Evolutionary conservation across 441 rosid genomes (phyloP), one percentile per base, ranked within the genome.

Genomic region (Eutrema salsugineum): DNA sequence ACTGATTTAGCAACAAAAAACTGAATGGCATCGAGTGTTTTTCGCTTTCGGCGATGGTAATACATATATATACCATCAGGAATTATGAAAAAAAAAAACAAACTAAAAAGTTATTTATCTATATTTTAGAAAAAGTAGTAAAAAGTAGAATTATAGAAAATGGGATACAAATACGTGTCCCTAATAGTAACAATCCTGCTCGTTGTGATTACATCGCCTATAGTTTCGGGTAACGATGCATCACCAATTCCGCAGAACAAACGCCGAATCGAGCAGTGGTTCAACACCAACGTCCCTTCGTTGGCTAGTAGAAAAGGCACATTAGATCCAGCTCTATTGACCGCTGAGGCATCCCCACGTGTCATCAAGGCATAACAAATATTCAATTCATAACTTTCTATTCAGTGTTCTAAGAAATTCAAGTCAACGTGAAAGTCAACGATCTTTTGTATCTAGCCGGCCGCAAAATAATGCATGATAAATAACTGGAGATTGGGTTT

Each of bases 221-320:
- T 66, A 30, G 77, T 66, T 57, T 49, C 2, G 11, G 66, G 60
- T 49, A 48, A 66, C 63, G 79, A 75, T 54, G 63, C 68, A 14
- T 12, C 76, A 28, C 71, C 65, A 16, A 63, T 76, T 55, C 79
- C 79, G 16, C 28, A 48, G 28, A 47, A 38, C 64, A 70, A 32
- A 38, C 7, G 6, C 20, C 32, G 20, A 76, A 50, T 76, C 60
- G 66, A 70, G 58, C 44, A 63, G 53, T 76, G 76, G 76, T 70
- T 76, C 55, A 55, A 63, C 17, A 36, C 65, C 71, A 76, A 76
- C 36, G 76, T 70, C 11, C 69, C 64, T 20, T 71, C 79, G 17
- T 39, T 69, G 70, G 71, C 65, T 63, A 63, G 63, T 24, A 46
- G 76, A 15, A 76, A 63, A 4, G 22, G 11, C 61, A 75, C 63